Evolutionary conservation across 2,329 filamentous ascomycete genomes (phyloP), one percentile per base, ranked within the genome.

Genomic region (Chaetomium sp.): DNA sequence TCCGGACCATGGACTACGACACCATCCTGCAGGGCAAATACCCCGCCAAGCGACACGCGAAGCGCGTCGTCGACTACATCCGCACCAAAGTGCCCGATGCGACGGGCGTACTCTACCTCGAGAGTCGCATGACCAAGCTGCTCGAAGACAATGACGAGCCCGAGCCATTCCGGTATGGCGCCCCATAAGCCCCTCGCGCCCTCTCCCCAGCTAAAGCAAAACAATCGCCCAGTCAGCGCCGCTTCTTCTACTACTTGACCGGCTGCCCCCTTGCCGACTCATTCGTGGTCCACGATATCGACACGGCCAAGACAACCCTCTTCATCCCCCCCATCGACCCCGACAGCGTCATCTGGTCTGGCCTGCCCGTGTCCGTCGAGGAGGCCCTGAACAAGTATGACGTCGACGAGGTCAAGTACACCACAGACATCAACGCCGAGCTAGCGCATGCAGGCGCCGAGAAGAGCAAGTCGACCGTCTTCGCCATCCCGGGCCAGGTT

Each of bases 201-300:
- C 9, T 10, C 19, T 42, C 12, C 4, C 16, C 5, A 10, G 56
- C 25, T 38, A 38, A 59, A 47, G 13, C 62, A 38, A 31, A 31
- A 25, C 63, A 29, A n/a, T 12, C 10, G 21, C 33, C 25, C 64
- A 93, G 92, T 69, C 93, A 97, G 79, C 91, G 93, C 68, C 89
- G 95, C 62, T 91, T 88, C 77, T 99, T 99, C 81, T 97, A 91
- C 85, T 99, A 99, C 78, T 83, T 98, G 53, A 94, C 92, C 27
- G 95, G 95, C 71, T 96, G 82, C 74, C 84, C 88, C 67, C 83
- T 96, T 33, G 85, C 93, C 65, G 93, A 97, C 77, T 90, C 90
- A 72, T 88, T 89, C 75, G 85, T 92, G 66, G 85, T 89, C 63
- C 97, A 97, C 81, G 89, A 97, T 69, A 89, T 96, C 64, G 81